Percentiles rank a stretch among this genome's conserved stretches.
These are phyloP conservation scores for Phellopilus nigrolimitatus DNA, from an alignment of 1,284 basidiomycete species.

Conservation along the genomic window DNA sequence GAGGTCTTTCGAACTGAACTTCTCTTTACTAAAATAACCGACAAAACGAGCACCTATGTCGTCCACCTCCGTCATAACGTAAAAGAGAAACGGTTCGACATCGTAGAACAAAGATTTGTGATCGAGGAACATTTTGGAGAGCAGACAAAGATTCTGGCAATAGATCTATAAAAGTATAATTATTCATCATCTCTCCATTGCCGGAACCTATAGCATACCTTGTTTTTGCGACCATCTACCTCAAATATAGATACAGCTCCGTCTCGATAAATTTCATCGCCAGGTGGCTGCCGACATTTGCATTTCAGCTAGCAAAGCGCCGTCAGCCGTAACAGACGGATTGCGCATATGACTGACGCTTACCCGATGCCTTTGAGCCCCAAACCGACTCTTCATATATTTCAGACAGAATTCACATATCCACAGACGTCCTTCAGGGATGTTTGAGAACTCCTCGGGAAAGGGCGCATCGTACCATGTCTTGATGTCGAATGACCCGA, in stretches of 20 bases:
- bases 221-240: conserved; percentile 97
- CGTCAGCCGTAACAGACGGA: neutral
- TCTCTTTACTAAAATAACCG: conserved; percentile 99
- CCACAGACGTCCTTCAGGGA: conserved; percentile 92
- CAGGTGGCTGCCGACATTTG: conserved; percentile 91
- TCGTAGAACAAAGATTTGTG: conserved; percentile 99
- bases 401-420: conserved; percentile 98
- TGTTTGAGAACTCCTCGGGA: conserved; percentile 93
- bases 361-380: conserved; percentile 82
- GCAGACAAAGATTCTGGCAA: conserved; percentile 97
- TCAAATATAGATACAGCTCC: conserved; percentile 90
- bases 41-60: conserved; percentile 91
- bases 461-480: conserved; percentile 99
- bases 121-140: conserved; percentile 99
- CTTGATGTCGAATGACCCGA: conserved; percentile 93
- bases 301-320: conserved; percentile 74
- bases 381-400: conserved; percentile 96
- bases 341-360: conserved; percentile 32
- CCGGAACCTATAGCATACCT: conserved; percentile 42
- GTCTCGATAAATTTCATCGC: conserved; percentile 97
- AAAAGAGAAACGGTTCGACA: conserved; percentile 98
- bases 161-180: conserved; percentile 68
- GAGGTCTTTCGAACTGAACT: conserved; percentile 90
- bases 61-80: conserved; percentile 93
- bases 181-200: conserved; percentile 4